These are phyloP conservation scores for Ilyonectria destructans DNA, from an alignment of 2,329 filamentous ascomycete genomes.

Conservation along the genomic window DNA sequence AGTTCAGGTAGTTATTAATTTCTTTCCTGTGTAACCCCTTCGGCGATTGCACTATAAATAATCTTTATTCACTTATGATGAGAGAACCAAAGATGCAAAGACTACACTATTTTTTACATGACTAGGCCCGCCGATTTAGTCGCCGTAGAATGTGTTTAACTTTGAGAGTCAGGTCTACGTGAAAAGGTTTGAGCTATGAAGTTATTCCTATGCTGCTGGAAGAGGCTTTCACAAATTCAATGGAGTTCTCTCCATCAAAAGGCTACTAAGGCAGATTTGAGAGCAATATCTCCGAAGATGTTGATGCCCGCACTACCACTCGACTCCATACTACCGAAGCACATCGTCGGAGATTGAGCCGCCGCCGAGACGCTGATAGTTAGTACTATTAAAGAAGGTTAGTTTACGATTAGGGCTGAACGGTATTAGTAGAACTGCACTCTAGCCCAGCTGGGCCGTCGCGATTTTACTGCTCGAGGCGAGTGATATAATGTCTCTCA, in stretches of 20 bases:
- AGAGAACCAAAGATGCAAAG: no score
- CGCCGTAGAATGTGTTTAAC: no score
- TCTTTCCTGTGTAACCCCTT: no score
- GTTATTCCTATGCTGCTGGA: no score
- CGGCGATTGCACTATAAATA: no score
- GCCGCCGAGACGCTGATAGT: not conserved
- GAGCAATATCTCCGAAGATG: conserved; percentile 76
- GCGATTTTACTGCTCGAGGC: conserved; percentile 53
- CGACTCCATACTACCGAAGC: conserved; percentile 79
- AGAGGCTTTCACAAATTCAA: conserved; percentile 42
- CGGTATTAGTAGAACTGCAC: conserved; percentile 62
- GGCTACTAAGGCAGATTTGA: conserved; percentile 73
- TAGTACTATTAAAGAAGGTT: conserved; percentile 61
- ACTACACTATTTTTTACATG: no score
- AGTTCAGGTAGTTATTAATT: no score
- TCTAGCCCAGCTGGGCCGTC: conserved; percentile 63
- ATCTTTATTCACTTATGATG: no score
- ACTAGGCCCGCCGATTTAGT: no score
- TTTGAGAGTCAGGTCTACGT: no score
- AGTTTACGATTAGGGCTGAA: conserved; percentile 57
- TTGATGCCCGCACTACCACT: conserved; percentile 62
- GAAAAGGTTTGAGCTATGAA: no score
- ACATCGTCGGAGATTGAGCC: conserved; percentile 50
- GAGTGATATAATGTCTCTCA: no score
- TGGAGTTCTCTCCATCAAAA: conserved; percentile 62